Percentiles rank a stretch among this genome's conserved stretches.
Evolutionary conservation across 2,329 filamentous ascomycete species (phyloP).

Genomic region (Cladosporium oxysporum): DNA sequence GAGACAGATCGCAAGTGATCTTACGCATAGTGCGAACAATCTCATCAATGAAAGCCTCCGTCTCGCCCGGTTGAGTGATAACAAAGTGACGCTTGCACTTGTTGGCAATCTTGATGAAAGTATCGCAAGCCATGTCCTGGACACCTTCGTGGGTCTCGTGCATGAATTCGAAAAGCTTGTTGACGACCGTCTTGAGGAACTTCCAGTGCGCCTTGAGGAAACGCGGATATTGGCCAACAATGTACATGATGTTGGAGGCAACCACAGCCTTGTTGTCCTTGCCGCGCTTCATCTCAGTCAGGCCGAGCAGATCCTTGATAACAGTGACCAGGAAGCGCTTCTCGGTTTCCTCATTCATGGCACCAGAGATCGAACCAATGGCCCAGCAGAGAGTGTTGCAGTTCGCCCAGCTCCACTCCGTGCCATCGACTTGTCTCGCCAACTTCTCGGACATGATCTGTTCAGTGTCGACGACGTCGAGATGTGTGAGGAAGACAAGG

Average conservation of each 20-base stretch:
- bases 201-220: slow-evolving; percentile 99
- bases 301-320: slow-evolving; percentile 93
- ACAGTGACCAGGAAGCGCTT: slow-evolving; percentile 98
- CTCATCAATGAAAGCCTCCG: slow-evolving; percentile 96
- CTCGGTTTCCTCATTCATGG: slow-evolving; percentile 99
- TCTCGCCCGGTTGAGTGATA: slow-evolving; percentile 89
- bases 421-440: slow-evolving; percentile 88
- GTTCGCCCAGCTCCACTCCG: slow-evolving; percentile 99
- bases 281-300: slow-evolving; percentile 98
- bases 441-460: slow-evolving; percentile 99
- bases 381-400: slow-evolving; percentile 99
- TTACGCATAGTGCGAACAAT: slow-evolving; percentile 94
- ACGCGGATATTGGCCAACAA: slow-evolving; percentile 96
- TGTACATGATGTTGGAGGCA: slow-evolving; percentile 99
- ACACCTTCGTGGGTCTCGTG: slow-evolving; percentile 99
- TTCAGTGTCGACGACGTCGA: slow-evolving; percentile 96
- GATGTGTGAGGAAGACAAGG: slow-evolving; percentile 92
- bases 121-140: slow-evolving; percentile 99
- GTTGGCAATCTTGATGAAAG: slow-evolving; percentile 98
- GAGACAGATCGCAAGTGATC: slow-evolving; percentile 91
- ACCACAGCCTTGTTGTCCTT: slow-evolving; percentile 99
- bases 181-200: slow-evolving; percentile 98
- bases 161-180: slow-evolving; percentile 99
- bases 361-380: slow-evolving; percentile 95
- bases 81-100: slow-evolving; percentile 98